Conservation (phyloP, 495 filamentous ascomycete species). For the Elaphomyces granulatus region DNA sequence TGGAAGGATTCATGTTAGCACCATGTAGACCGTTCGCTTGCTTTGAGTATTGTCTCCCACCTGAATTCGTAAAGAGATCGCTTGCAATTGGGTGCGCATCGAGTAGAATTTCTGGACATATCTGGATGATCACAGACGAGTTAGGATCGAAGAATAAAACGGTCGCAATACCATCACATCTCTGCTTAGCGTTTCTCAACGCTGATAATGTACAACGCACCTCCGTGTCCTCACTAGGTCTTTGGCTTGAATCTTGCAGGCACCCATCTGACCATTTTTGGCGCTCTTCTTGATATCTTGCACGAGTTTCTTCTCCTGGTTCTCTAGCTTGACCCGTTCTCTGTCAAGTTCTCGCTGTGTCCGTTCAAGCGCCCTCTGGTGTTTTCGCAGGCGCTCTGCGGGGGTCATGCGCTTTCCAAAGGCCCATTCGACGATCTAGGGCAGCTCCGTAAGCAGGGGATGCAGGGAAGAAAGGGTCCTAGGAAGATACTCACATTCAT, state of each 20-base stretch:
- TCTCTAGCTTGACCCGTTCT: constrained; percentile 86
- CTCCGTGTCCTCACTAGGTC: constrained; percentile 85
- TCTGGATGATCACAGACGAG: too few relatives aligned
- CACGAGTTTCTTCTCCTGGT: constrained; percentile 94
- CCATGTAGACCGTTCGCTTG: constrained; percentile 2
- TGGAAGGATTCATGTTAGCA: constrained; percentile 2
- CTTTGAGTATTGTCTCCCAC: constrained; percentile 28
- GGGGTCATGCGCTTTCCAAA: constrained; percentile 98
- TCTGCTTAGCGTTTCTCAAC: background rate
- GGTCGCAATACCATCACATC: background rate
- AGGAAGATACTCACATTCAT: constrained; percentile 44
- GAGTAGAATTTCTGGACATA: constrained; percentile 97
- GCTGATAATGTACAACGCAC: constrained; percentile 35
- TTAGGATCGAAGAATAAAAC: background rate
- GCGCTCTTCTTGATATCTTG: constrained; percentile 94
- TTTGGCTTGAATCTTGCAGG: constrained; percentile 94
- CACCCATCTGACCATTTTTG: constrained; percentile 91
- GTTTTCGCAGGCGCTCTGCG: constrained; percentile 88
- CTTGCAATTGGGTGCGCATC: constrained; percentile 93
- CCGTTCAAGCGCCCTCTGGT: constrained; percentile 91
- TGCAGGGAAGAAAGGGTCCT: background rate
- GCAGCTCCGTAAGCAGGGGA: constrained; percentile 10
- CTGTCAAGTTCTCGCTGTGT: constrained; percentile 92
- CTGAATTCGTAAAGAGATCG: constrained; percentile 89
- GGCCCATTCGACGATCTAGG: constrained; percentile 90